Evolutionary conservation across 2,329 filamentous ascomycete species (phyloP), one percentile per base, ranked within the genome.

Genomic region (Alternaria rosae): DNA sequence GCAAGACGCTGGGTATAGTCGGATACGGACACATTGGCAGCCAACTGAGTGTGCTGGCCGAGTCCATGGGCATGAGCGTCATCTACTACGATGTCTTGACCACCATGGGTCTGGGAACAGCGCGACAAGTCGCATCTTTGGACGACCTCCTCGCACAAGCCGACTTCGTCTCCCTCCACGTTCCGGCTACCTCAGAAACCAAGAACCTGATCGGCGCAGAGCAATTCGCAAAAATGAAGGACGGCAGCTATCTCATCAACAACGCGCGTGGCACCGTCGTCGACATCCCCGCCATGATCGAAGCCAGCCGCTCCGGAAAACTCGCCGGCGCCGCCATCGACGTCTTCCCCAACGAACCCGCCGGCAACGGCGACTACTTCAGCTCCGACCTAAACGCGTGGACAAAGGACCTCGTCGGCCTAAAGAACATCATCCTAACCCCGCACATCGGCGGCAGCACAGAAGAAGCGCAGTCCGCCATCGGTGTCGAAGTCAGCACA

Each of bases 371-470:
- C 61, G 92, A 96, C 76, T 97, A 97, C 82, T 99, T 99, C 85
- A 94, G 89, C 80, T 91, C 88, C 78, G 84, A 87, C 50, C 85
- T 99, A 62, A 97, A 97, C 81, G 69, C 82, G 10, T 99, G 93
- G 92, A 91, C 89, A 26, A 89, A 94, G 74, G 94, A 97, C 64
- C 87, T 99, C 50, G 89, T 92, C 56, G 87, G 87, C 54, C 84
- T 98, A 62, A 95, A 90, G 82, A 99, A 99, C 82, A 85, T 99
- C 70, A 97, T 99, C 70, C 85, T 99, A 52, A 97, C 94, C 2
- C 95, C 95, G 21, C 95, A 99, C 80, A 98, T 99, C 76, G 95
- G 95, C 72, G 95, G 95, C 58, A 97, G 93, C 81, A 99, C 95
- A 0, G 95, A 99, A 82, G 95, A 99, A 82, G 95, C 95, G 6